Evolutionary conservation across 2,329 filamentous ascomycete genomes (phyloP).

Genomic region (Alternaria sp.): DNA sequence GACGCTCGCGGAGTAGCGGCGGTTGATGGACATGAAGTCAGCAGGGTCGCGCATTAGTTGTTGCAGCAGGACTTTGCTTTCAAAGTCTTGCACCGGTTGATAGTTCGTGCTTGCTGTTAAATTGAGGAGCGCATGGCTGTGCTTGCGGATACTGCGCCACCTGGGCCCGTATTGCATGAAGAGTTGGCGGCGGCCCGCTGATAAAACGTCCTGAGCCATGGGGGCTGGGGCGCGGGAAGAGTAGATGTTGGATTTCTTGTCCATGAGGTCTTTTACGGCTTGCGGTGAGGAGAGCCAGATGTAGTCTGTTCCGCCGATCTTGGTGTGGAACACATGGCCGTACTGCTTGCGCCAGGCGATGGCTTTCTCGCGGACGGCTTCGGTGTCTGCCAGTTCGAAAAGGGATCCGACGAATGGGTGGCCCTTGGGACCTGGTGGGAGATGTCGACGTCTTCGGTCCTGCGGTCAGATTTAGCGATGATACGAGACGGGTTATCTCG

Average conservation of each 20-base stretch:
- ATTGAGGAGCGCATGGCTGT: slow-evolving; percentile 44
- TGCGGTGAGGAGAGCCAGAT: slow-evolving; percentile 55
- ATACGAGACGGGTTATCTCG: background rate
- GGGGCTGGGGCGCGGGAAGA: slow-evolving; percentile 52
- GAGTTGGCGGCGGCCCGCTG: slow-evolving; percentile 56
- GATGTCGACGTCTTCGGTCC: slow-evolving; percentile 41
- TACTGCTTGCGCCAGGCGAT: slow-evolving; percentile 46
- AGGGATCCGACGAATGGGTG: slow-evolving; percentile 51
- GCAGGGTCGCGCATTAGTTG: slow-evolving; percentile 50
- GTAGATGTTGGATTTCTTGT: slow-evolving; percentile 61
- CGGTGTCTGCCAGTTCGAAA: slow-evolving; percentile 46
- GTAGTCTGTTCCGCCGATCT: slow-evolving; percentile 51
- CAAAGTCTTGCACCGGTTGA: slow-evolving; percentile 54
- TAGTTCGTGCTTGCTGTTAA: slow-evolving; percentile 45
- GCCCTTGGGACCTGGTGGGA: slow-evolving; percentile 50
- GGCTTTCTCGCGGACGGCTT: slow-evolving; percentile 40
- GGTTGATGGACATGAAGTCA: slow-evolving; percentile 41
- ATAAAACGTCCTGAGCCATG: slow-evolving; percentile 51
- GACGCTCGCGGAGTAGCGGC: slow-evolving; percentile 41
- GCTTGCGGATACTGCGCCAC: slow-evolving; percentile 46
- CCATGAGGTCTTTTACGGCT: slow-evolving; percentile 62
- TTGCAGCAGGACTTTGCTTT: slow-evolving; percentile 54
- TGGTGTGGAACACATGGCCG: slow-evolving; percentile 50
- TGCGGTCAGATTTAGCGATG: slow-evolving; percentile 9
- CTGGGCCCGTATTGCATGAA: slow-evolving; percentile 52